Conservation (phyloP, 768 basidiomycete species). For the Boletus rex-veris region DNA sequence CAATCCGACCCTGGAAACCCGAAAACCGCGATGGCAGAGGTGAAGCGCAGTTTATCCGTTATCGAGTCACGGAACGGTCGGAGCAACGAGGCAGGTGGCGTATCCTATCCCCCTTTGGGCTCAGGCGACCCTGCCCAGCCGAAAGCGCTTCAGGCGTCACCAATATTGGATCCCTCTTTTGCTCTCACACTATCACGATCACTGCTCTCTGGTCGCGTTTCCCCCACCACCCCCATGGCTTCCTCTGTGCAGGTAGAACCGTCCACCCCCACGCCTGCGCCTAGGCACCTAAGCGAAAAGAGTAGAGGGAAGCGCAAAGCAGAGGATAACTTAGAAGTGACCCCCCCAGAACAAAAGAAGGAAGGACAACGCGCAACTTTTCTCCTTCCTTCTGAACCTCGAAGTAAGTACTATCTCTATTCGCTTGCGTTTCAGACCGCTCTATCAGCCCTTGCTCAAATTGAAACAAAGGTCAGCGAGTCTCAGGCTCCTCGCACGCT, state of each 20-base stretch:
- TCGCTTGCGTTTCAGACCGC: conserved; percentile 18
- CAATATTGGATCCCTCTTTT: conserved; percentile 11
- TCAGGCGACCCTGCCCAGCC: conserved; percentile 17
- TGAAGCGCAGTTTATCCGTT: conserved; percentile 28
- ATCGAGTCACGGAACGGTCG: conserved; percentile 17
- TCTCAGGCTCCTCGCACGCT: conserved; percentile 53
- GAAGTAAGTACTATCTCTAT: conserved; percentile 44
- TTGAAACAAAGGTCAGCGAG: conserved; percentile 45
- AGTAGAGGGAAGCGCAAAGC: conserved; percentile 68
- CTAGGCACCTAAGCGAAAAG: conserved; percentile 33
- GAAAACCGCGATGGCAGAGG: conserved; percentile 14
- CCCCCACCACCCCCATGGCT: conserved; percentile 8
- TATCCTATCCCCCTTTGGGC: conserved; percentile 12
- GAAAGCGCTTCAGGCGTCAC: conserved; percentile 7
- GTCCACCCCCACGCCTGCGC: conserved; percentile 33
- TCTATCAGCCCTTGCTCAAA: conserved; percentile 25
- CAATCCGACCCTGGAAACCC: conserved; percentile 14
- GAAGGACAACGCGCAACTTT: conserved; percentile 56
- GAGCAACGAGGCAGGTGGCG: conserved; percentile 16
- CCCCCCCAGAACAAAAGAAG: conserved; percentile 61
- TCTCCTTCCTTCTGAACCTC: conserved; percentile 50
- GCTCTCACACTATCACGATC: conserved; percentile 20
- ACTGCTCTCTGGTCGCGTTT: conserved; percentile 11
- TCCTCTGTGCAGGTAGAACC: conserved; percentile 22
- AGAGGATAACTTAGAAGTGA: conserved; percentile 65